Conservation (phyloP, 257 asterid genomes). For the Fraxinus americana region DNA sequence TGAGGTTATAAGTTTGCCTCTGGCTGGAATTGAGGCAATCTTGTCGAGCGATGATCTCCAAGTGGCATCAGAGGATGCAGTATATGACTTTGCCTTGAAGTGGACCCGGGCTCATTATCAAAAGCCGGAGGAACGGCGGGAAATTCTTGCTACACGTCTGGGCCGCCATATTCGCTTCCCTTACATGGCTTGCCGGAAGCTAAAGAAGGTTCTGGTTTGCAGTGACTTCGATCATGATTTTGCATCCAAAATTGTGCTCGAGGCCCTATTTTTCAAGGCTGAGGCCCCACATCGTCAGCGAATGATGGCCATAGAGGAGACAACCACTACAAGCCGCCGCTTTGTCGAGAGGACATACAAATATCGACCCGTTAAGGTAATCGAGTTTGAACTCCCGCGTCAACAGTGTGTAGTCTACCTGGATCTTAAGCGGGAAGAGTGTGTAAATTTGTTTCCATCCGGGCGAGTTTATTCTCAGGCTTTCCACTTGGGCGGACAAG, state of each 20-base stretch:
- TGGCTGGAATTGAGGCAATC: conserved; percentile 38
- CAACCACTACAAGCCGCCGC: conserved; percentile 18
- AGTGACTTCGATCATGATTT: conserved; percentile 32
- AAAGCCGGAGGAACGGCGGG: conserved; percentile 27
- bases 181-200: conserved; percentile 35
- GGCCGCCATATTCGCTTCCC: conserved; percentile 34
- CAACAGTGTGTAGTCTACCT: conserved; percentile 34
- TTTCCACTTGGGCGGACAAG: conserved; percentile 39
- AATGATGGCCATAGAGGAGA: conserved; percentile 30
- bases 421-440: conserved; percentile 32
- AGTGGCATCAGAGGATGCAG: conserved; percentile 37
- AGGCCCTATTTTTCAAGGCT: conserved; percentile 38
- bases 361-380: conserved; percentile 37
- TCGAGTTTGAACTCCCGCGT: conserved; percentile 35
- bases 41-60: conserved; percentile 35
- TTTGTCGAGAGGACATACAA: conserved; percentile 37
- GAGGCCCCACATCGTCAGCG: conserved; percentile 35
- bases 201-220: conserved; percentile 29
- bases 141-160: conserved; percentile 29
- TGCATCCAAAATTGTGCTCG: conserved; percentile 33
- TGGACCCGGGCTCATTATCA: conserved; percentile 32
- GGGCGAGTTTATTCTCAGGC: conserved; percentile 37
- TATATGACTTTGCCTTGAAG: conserved; percentile 33
- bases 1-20: conserved; percentile 33
- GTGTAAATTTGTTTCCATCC: conserved; percentile 32